Evolutionary conservation across 768 basidiomycete species (phyloP), one percentile per base, ranked within the genome.

Genomic region (Nidula microcarpa): DNA sequence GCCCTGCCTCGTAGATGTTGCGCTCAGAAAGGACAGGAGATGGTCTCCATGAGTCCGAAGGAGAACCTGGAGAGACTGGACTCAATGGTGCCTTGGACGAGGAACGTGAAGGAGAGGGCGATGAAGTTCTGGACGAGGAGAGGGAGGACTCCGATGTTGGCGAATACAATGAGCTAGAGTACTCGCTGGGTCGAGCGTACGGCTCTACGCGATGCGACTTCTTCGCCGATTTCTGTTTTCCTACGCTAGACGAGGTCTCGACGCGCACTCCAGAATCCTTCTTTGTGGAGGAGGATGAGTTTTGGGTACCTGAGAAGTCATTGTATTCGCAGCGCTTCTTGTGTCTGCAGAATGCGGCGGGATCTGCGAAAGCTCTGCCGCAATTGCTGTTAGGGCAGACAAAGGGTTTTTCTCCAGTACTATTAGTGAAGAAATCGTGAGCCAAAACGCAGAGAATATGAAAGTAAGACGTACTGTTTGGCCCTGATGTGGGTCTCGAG

Each of bases 401-500:
- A 8, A 62, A 55, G 2, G 65, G 57, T 51, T 65, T 64, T 18
- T 63, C 58, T 3, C 65, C 64, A 30, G 66, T 68, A 47, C 68
- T 71, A 43, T 17, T 17, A 47, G 23, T 47, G 13, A 47, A 11
- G 32, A 39, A 43, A 39, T 41, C 39, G 17, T 33, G 16, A 44
- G n/a, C 46, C 4, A 36, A 36, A 47, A 49, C 39, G 37, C 7
- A 23, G 9, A 46, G 11, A 0, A 30, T 14, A 52, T 3, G 36
- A 39, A 8, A 5, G 39, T 11, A 11, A 41, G 23, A 60, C 64
- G 56, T 53, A 70, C 69, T 72, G 70, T 30, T 30, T 30, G 33
- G 54, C 67, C 39, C 57, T 56, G 30, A 63, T 58, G 54, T 72
- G 70, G n/a, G 68, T 68, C 16, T 61, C 60, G 4, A 72, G 45